Evolutionary conservation across 2,329 filamentous ascomycete genomes (phyloP).

Genomic region (Mycocentrospora acerina): DNA sequence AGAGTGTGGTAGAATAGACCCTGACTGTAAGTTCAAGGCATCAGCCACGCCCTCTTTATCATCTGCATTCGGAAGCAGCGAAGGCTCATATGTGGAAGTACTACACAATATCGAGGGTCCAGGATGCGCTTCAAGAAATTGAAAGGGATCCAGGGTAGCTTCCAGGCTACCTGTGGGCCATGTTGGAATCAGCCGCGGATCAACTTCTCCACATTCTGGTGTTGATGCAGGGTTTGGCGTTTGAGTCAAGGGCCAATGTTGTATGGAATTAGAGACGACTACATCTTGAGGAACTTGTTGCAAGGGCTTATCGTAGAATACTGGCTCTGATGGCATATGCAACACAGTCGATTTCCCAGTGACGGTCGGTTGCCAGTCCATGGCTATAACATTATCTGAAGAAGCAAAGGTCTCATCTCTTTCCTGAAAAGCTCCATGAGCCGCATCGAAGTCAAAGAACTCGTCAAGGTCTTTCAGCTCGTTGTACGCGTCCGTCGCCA

Average conservation of each 20-base stretch:
- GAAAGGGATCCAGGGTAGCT: not conserved
- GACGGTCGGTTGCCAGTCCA: conserved; percentile 29
- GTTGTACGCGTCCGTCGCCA: conserved; percentile 12
- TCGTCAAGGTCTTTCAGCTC: conserved; percentile 23
- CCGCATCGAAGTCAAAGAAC: conserved; percentile 35
- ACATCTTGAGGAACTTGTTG: too few species aligned
- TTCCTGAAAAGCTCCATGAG: not conserved
- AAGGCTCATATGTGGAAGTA: not conserved
- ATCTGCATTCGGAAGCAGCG: not conserved
- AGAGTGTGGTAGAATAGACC: not conserved
- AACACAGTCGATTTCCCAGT: too few species aligned
- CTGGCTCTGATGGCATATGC: too few species aligned
- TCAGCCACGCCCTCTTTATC: not conserved
- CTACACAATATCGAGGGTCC: too few species aligned
- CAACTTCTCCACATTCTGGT: too few species aligned
- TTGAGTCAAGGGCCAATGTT: not conserved
- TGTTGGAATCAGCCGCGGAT: not conserved
- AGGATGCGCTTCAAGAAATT: too few species aligned
- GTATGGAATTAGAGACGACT: too few species aligned
- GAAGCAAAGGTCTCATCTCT: not conserved
- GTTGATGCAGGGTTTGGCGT: not conserved
- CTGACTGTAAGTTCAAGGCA: not conserved
- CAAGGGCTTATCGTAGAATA: too few species aligned
- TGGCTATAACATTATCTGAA: conserved; percentile 12
- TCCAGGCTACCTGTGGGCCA: not conserved